phyloP scores from a whole-genome alignment of 331 rosid genomes.

The Arachis monticola region DNA sequence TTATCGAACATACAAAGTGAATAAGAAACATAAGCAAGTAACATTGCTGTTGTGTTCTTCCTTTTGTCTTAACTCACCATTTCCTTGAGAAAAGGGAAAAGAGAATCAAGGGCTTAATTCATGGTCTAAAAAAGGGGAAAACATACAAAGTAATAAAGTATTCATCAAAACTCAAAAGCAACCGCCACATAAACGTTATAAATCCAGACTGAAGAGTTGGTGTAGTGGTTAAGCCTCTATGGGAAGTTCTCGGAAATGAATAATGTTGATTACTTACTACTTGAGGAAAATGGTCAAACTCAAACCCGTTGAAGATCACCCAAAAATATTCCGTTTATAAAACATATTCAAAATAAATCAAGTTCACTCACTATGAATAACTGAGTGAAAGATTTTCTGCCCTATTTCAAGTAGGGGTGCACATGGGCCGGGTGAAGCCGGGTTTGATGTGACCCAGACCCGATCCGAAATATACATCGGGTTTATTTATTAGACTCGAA shows the following conservation, averaged over 20 bases:
- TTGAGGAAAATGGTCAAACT: slow-evolving; percentile 24
- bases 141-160: not conserved
- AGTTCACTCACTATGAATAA: not conserved
- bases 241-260: no score
- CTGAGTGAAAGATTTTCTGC: not conserved
- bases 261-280: no score
- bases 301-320: slow-evolving; percentile 21
- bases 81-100: not conserved
- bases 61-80: slow-evolving; percentile 17
- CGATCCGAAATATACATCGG: no score
- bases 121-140: not conserved
- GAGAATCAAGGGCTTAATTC: slow-evolving; percentile 13
- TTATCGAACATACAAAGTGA: not conserved
- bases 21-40: not conserved
- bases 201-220: slow-evolving; percentile 6
- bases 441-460: no score
- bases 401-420: not conserved
- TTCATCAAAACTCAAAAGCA: not conserved
- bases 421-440: no score
- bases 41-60: not conserved
- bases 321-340: slow-evolving; percentile 40
- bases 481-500: no score
- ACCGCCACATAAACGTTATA: not conserved
- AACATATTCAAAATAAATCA: slow-evolving; percentile 18
- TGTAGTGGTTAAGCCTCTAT: slow-evolving; percentile 32